Evolutionary conservation across 129 eudicot genomes (phyloP).

Genomic region (Heracleum sosnowskyi): DNA sequence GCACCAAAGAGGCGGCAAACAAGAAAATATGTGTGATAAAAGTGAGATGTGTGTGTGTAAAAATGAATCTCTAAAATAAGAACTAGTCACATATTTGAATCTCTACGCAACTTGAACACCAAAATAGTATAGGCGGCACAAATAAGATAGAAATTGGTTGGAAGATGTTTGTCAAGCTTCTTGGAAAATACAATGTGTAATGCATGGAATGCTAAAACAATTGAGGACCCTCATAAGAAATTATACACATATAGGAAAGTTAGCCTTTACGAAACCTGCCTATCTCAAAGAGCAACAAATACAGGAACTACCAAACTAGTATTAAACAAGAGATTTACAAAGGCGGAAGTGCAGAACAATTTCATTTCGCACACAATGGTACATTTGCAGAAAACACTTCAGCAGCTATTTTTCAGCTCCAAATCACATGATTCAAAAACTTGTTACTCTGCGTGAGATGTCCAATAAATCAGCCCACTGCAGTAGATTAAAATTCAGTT

Average conservation of each 20-base stretch:
- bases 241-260: neutral
- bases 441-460: conserved; percentile 41
- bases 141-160: neutral
- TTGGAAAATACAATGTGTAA: neutral
- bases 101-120: neutral
- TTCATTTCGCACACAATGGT: neutral
- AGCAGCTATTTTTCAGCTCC: neutral
- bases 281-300: neutral
- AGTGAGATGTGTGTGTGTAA: neutral
- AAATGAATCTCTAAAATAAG: neutral
- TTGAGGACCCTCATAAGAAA: neutral
- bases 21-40: neutral
- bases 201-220: neutral
- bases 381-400: neutral
- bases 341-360: neutral
- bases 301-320: neutral
- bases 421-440: neutral
- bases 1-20: neutral
- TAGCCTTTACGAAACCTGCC: neutral
- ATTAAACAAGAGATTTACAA: neutral
- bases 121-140: neutral
- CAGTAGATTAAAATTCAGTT: neutral
- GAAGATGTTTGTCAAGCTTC: neutral
- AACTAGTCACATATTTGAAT: neutral
- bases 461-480: conserved; percentile 57